Percentiles rank a stretch among this genome's conserved stretches.
These are phyloP conservation scores for Ophiocordyceps polyrhachis-furcata DNA, from an alignment of 2,329 filamentous ascomycete genomes.

Conservation along the genomic window DNA sequence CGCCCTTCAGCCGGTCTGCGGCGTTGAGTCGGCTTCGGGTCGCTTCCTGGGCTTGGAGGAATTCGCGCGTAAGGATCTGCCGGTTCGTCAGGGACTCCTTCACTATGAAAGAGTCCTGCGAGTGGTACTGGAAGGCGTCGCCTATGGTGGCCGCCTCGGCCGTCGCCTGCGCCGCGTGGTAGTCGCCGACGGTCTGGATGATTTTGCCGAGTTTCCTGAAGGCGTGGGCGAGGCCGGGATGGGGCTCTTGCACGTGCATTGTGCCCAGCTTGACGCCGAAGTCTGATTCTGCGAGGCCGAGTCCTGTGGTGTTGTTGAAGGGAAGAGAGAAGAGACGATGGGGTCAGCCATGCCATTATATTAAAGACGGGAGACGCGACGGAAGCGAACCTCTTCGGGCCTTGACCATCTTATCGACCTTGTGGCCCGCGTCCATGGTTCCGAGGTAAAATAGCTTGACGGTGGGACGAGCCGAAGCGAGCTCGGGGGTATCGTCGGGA, in stretches of 20 bases:
- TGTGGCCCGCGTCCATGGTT: conserved; percentile 93
- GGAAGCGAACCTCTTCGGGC: conserved; percentile 56
- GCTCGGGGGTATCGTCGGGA: conserved; percentile 88
- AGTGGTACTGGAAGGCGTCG: conserved; percentile 88
- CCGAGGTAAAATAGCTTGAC: conserved; percentile 94
- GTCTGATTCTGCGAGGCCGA: conserved; percentile 82
- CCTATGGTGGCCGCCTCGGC: conserved; percentile 89
- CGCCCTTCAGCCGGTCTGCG: conserved; percentile 74
- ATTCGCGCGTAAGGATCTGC: conserved; percentile 85
- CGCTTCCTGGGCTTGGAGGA: conserved; percentile 74
- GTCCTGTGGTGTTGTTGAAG: conserved; percentile 32
- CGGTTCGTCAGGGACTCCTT: conserved; percentile 97
- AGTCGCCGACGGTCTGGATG: conserved; percentile 85
- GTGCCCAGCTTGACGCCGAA: conserved; percentile 77
- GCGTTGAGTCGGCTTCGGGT: conserved; percentile 69
- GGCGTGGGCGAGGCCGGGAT: conserved; percentile 70
- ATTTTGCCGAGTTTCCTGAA: conserved; percentile 91
- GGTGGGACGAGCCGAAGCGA: conserved; percentile 71
- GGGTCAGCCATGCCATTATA: conserved; percentile 2
- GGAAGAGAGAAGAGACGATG: not conserved
- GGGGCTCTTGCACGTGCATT: conserved; percentile 80
- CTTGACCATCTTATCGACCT: conserved; percentile 88
- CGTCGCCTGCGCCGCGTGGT: conserved; percentile 88
- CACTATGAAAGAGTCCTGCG: conserved; percentile 88
- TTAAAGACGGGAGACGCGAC: not conserved